Evolutionary conservation across 805 yeast species (phyloP), one percentile per base, ranked within the genome.

Genomic region (Candida sanyiensis): DNA sequence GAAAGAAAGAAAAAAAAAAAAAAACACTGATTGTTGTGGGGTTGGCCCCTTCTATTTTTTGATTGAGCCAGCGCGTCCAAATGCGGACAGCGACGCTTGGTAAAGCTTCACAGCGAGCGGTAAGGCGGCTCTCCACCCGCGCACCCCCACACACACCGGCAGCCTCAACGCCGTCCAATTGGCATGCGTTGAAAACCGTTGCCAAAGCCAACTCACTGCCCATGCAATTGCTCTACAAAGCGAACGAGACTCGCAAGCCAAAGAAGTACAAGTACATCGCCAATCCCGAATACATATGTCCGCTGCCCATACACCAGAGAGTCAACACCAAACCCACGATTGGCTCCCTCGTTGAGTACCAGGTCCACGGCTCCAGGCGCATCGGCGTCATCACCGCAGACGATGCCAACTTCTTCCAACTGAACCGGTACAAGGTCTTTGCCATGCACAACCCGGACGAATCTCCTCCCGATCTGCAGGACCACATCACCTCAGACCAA

Each of bases 301-400:
- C n/a, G 5, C 9, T 36, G n/a, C 37, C 24, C 8, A 23, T 33
- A 12, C 29, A 33, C 10, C 11, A 36, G 19, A 33, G 40, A 17
- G 16, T 40, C 10, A 28, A 33, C 20, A 15, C n/a, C 8, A 40
- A 38, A 12, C 46, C 46, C 5, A 11, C 39, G 7, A 40, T 34
- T 20, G 46, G 46, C 5, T 34, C 44, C 8, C 17, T 43, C 10
- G 32, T 43, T 19, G 46, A 43, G 31, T 40, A 19, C 15, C 15
- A 39, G 19, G 16, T 19, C 5, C 25, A 27, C 5, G 42, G 16
- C 10, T n/a, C 11, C 2, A 28, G 21, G 8, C 15, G 28, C 12
- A 12, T 40, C n/a, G 46, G 46, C 7, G 28, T 43, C 10, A 33
- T 43, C 6, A 20, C 28, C 8, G 29, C 44, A 9, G 46, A 43